Base-by-base conservation (phyloP, 495 filamentous ascomycete genomes). In the Neurospora cerealis region DNA sequence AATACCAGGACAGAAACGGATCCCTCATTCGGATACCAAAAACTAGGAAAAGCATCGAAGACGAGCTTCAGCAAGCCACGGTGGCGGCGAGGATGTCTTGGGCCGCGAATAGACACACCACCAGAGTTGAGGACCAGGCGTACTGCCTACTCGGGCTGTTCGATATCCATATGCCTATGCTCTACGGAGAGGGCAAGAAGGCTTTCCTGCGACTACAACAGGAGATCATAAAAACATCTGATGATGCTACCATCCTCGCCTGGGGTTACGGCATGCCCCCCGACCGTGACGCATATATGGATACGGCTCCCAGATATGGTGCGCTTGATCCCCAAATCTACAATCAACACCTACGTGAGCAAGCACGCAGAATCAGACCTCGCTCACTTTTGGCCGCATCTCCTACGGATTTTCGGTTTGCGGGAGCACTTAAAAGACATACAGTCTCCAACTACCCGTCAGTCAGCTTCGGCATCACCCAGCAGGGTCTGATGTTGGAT, bases 111-210 rank as follows among this genome's bases (percentile, higher is more conserved):
- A 77, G 83, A n/a, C 38, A 72, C 8, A 83, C 81, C 1, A 80
- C 76, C 1, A 46, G 74, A 5, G 71, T 73, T n/a, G 83, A 85
- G 74, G 83, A 85, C 71, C 70, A 73, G 41, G 82, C 82, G 2
- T 84, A 84, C 66, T 82, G 76, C 7, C 76, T 85, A 9, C 48
- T 84, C 38, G 83, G 83, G 15, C 72, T 84, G 0, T 83, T 82
- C 62, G 76, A 74, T 28, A 70, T 84, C 42, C 73, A 77, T 70
- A 77, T 84, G 75, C 74, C 79, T 19, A 75, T 79, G 1, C 24
- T 83, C 4, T 85, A 83, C 73, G 82, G 82, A 40, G 83, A 84
- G 69, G 81, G 82, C 4, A 78, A 79, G 15, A 75, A 77, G 2
- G 81, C 82, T 11, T 82, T 82, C 34, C 41, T 74, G 9, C 76